Evolutionary conservation across 2,329 filamentous ascomycete genomes (phyloP), one percentile per base, ranked within the genome.

Genomic region (Penicillium rolfsii): DNA sequence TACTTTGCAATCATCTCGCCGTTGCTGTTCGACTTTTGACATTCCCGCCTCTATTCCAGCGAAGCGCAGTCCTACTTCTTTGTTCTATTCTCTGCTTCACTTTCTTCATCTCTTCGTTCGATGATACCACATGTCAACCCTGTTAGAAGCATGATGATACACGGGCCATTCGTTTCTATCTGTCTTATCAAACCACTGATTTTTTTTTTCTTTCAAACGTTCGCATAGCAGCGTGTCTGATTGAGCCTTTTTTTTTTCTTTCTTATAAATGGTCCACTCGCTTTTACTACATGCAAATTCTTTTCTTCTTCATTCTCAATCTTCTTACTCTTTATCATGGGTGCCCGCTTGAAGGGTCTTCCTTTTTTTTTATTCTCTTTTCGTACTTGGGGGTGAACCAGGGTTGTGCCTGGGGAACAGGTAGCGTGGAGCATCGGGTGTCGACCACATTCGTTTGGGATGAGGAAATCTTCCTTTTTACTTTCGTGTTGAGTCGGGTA

Each of bases 81-180:
- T 11, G 30, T 33, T 52, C 8, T n/a, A 1, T 28, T 53, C 12
- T n/a, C 24, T 26, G 9, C 16, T 26, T 26, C 26, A 4, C 16
- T 28, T 41, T 30, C 6, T 28, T 7, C n/a, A 35, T 52, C 19
- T 49, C 22, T 30, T 45, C 48, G 36, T 66, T 64, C 63, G 58
- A 70, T 67, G 67, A 70, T 70, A 70, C 67, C 67, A 70, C 55
- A 66, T 64, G 63, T 68, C 57, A 59, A 58, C 56, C 52, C 52
- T 63, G 66, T 68, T 70, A 69, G 67, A 70, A 66, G 62, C 64
- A 66, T 64, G 62, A 66, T 66, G 59, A 67, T 65, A 67, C 63
- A 68, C 59, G 50, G 59, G 63, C 55, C 67, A 67, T 67, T 69
- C 66, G 63, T 66, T 69, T 58, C 40, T 58, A 22, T 58, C 33